phyloP scores from a whole-genome alignment of 805 yeast genomes.

The Cyberlindnera petersonii region DNA sequence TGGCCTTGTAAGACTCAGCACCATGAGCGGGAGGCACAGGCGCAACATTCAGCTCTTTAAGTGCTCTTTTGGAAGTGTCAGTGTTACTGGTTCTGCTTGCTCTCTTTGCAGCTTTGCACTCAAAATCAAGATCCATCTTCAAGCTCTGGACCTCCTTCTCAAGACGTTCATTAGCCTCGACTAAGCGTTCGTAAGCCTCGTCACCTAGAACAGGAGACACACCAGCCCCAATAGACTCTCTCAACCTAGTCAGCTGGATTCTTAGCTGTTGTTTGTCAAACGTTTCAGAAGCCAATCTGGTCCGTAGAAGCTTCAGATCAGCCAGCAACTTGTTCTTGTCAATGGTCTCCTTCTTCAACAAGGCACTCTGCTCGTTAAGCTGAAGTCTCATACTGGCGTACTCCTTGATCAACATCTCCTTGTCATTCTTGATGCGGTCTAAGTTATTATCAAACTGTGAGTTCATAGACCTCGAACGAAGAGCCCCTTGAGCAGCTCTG shows the following conservation, averaged over 20 bases:
- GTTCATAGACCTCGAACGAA: conserved; percentile 22
- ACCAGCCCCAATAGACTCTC: conserved; percentile 16
- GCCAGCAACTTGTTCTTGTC: conserved; percentile 45
- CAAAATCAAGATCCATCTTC: conserved; percentile 46
- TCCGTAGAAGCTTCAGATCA: conserved; percentile 56
- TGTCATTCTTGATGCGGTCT: conserved; percentile 25
- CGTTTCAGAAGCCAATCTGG: conserved; percentile 61
- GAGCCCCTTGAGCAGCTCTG: conserved; percentile 25
- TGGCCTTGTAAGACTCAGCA: conserved; percentile 34
- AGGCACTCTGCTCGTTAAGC: conserved; percentile 48
- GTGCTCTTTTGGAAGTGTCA: conserved; percentile 39
- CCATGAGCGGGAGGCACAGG: conserved; percentile 9
- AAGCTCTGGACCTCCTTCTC: conserved; percentile 45
- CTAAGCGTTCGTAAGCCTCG: conserved; percentile 19
- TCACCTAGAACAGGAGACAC: conserved; percentile 25
- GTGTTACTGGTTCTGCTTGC: conserved; percentile 42
- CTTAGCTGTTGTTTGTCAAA: conserved; percentile 50
- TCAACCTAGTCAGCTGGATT: conserved; percentile 38
- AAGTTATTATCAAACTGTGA: conserved; percentile 20
- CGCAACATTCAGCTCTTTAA: conserved; percentile 17
- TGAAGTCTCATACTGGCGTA: conserved; percentile 46
- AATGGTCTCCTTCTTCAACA: conserved; percentile 42
- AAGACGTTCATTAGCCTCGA: conserved; percentile 26
- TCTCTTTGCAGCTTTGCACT: conserved; percentile 45
- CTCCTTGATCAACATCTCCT: conserved; percentile 33